Percentiles rank a stretch among this genome's conserved stretches.
Evolutionary conservation across 352 stramenopile genomes (phyloP).

Genomic region (Phytophthora pinifolia): DNA sequence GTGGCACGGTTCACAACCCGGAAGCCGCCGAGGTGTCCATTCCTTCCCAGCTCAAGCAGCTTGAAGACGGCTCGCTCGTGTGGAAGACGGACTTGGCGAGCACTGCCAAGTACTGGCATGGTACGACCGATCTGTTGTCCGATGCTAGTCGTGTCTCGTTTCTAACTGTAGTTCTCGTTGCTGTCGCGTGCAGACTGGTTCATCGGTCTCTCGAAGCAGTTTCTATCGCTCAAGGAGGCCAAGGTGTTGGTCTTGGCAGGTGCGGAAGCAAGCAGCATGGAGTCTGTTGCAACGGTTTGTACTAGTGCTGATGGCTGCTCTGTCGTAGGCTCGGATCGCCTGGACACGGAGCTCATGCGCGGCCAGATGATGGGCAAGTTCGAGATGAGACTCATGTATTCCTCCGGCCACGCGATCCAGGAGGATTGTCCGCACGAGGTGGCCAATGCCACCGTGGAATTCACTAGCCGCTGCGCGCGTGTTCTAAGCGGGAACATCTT

Average conservation of each 20-base stretch:
- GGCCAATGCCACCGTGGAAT: constrained; percentile 64
- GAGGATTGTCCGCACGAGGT: constrained; percentile 84
- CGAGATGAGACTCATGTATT: constrained; percentile 84
- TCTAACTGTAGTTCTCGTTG: constrained; percentile 7
- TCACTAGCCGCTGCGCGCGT: constrained; percentile 54
- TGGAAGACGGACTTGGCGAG: constrained; percentile 81
- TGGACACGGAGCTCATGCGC: constrained; percentile 87
- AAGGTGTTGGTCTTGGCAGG: constrained; percentile 88
- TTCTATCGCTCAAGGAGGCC: constrained; percentile 65
- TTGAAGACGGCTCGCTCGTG: constrained; percentile 50
- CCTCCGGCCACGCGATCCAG: constrained; percentile 87
- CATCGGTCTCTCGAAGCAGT: constrained; percentile 80
- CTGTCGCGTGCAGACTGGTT: constrained; percentile 70
- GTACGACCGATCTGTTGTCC: constrained; percentile 24
- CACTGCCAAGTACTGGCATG: constrained; percentile 78
- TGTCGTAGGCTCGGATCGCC: constrained; percentile 60
- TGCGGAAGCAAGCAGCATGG: constrained; percentile 3
- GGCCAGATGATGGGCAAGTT: constrained; percentile 93
- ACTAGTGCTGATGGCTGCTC: neutral
- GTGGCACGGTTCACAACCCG: constrained; percentile 70
- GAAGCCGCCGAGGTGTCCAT: constrained; percentile 79
- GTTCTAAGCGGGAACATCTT: constrained; percentile 39
- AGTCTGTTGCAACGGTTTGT: neutral
- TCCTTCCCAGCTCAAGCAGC: constrained; percentile 66
- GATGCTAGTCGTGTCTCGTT: neutral